Percentiles rank a stretch among this genome's conserved stretches.
phyloP scores from a whole-genome alignment of 176 grass and related monocot species.

The Typha latifolia region DNA sequence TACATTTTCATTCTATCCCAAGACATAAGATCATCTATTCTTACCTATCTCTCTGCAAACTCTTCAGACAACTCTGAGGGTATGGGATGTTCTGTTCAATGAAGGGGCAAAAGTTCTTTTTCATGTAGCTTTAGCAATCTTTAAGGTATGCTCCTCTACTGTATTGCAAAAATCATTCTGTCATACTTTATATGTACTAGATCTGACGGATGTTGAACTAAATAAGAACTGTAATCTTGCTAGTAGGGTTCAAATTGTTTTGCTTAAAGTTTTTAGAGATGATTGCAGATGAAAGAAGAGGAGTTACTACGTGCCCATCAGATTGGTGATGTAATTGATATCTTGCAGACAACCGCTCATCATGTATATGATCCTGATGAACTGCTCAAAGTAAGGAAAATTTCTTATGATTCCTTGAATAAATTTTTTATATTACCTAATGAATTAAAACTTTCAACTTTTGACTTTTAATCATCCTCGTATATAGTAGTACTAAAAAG shows the following conservation, averaged over 20 bases:
- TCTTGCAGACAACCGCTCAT: constrained; percentile 70
- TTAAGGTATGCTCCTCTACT: constrained; percentile 53
- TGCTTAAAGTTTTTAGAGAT: neutral
- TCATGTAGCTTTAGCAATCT: constrained; percentile 87
- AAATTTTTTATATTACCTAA: too few relatives aligned
- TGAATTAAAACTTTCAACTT: too few relatives aligned
- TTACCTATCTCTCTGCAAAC: neutral
- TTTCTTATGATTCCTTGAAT: neutral
- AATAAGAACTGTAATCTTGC: neutral
- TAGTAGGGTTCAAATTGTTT: neutral
- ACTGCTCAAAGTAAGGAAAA: constrained; percentile 55
- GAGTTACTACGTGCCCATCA: constrained; percentile 67
- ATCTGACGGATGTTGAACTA: neutral
- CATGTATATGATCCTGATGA: constrained; percentile 82
- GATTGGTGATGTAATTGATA: constrained; percentile 88
- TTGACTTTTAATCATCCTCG: too few relatives aligned
- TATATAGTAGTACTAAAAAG: too few relatives aligned
- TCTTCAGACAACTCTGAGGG: constrained; percentile 72
- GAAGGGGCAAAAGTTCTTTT: constrained; percentile 98
- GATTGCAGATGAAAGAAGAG: constrained; percentile 82
- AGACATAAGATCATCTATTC: too few relatives aligned
- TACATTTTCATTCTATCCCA: too few relatives aligned
- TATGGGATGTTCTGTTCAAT: constrained; percentile 97
- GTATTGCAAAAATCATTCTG: too few relatives aligned
- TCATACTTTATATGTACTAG: neutral